Evolutionary conservation across 805 yeast species (phyloP), one percentile per base, ranked within the genome.

Genomic region (Schwanniomyces occidentalis): DNA sequence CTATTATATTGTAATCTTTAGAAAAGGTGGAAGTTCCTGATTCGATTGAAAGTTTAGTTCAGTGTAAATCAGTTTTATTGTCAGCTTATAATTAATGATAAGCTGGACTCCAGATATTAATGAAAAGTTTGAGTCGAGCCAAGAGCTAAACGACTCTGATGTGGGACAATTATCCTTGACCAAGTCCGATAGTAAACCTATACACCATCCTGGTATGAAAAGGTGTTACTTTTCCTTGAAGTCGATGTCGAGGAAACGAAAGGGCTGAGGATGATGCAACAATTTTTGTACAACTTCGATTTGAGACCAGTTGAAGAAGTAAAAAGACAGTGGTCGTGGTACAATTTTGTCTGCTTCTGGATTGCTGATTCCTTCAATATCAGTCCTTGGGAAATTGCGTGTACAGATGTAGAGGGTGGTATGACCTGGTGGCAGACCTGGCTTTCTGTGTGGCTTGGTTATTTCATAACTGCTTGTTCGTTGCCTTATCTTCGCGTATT

Each of bases 401-500:
- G 22, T 10, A 30, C 33, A 20, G 33, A 25, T 14, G 33, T 30
- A 4, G 26, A 21, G 14, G 33, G 26, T 14, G 33, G 33, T 5
- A 30, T 30, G 33, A 30, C 33, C 9, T 30, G 33, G 33, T 30
- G 33, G 33, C 33, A 30, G 23, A 30, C 33, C 3, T 30, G 33
- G 33, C 24, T 30, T 3, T 30, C 33, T 17, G 33, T 30, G 6
- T 30, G 33, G 33, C 12, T 30, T 30, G 33, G 33, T 5, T 30
- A 30, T 14, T 30, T 30, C 14, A 13, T 30, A 16, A 30, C 33
- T 8, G 33, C 4, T 30, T 30, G 9, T 30, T 30, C 16, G 33
- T 30, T 10, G 7, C 33, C 5, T 23, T 2, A 7, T 12, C 13
- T n/a, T 8, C 33, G 4, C 9, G 52, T 29, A 54, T 57, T 15